Evolutionary conservation across 768 basidiomycete species (phyloP), one percentile per base, ranked within the genome.

Genomic region (Cantharellus cinnabarinus): DNA sequence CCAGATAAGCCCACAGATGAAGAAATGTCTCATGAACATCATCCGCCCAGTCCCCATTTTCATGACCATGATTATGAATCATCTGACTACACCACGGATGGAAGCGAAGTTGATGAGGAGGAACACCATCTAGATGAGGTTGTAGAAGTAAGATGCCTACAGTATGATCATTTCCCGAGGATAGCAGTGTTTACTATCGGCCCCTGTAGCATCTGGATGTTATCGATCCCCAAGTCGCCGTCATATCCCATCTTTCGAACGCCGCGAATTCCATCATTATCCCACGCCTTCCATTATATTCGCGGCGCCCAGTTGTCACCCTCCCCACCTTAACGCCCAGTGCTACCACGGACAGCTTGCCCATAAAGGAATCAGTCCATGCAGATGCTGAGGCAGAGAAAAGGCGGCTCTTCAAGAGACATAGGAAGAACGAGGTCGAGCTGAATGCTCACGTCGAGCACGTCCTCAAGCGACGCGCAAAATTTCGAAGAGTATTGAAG

Each of bases 381-480:
- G 66, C 68, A 34, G 63, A 70, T 48, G 38, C 52, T 14, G 52
- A 54, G 62, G 63, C 38, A 58, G 58, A 2, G 63, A 64, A 2
- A 66, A 64, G 3, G 67, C 69, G n/a, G 67, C 69, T 41, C 71
- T 48, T 48, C 44, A 48, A 57, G 54, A 10, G 44, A 48, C 44
- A 48, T 48, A 10, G 35, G 7, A 54, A 54, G 52, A 37, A 10
- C 52, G 65, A 68, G 41, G 67, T 71, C 63, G 71, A 74, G 29
- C 71, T 89, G 4, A 87, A 89, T 69, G 74, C 75, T 38, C 87
- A 89, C 71, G 84, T 91, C 40, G 79, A 85, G 58, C 81, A 87
- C 63, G 77, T 87, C 2, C 73, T 91, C 3, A 73, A 73, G 15
- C 77, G 79, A 59, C 77, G 78, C 14, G 78, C 80, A 14, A 79